A percentile compares a stretch with the other conserved stretches of the same genome.
phyloP scores from a whole-genome alignment of 768 basidiomycete genomes.

The Leucocoprinus leucothites region DNA sequence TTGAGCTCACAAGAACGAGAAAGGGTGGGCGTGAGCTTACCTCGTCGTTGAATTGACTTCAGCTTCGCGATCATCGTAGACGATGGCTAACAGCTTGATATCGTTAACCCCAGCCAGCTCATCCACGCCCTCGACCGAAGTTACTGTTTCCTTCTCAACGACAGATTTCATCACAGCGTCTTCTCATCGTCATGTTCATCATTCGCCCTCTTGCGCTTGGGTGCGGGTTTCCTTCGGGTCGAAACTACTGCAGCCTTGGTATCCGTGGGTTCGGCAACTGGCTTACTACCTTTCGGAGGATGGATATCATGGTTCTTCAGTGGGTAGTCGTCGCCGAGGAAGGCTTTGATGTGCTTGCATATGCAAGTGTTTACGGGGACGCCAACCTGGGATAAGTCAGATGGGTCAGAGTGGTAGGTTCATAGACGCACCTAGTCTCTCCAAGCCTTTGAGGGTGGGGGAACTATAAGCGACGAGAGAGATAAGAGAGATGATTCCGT shows the following conservation, averaged over 20 bases:
- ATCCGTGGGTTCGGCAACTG: conserved; percentile 1
- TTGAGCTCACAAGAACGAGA: too few relatives aligned
- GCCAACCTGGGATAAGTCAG: conserved; percentile 21
- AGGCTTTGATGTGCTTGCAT: conserved; percentile 43
- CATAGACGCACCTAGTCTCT: conserved; percentile 16
- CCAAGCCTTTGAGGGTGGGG: conserved; percentile 24
- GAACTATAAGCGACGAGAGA: neutral
- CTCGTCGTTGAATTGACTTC: conserved; percentile 42
- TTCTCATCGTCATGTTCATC: neutral
- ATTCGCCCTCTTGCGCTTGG: neutral
- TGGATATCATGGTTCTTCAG: conserved; percentile 37
- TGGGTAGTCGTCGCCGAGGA: conserved; percentile 44
- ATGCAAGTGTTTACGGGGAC: conserved; percentile 43
- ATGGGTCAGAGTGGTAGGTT: neutral
- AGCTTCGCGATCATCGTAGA: conserved; percentile 45
- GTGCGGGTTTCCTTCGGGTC: neutral
- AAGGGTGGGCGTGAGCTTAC: conserved; percentile 24
- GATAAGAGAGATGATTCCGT: conserved; percentile 1
- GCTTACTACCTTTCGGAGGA: conserved; percentile 10
- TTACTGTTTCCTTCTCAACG: neutral
- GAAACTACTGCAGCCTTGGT: neutral
- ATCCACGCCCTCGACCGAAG: neutral
- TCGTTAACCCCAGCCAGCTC: conserved; percentile 35
- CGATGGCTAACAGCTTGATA: conserved; percentile 42
- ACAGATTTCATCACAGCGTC: neutral